These are phyloP conservation scores for Leccinum solheimii DNA, from an alignment of 1,284 basidiomycete species.

Conservation along the genomic window DNA sequence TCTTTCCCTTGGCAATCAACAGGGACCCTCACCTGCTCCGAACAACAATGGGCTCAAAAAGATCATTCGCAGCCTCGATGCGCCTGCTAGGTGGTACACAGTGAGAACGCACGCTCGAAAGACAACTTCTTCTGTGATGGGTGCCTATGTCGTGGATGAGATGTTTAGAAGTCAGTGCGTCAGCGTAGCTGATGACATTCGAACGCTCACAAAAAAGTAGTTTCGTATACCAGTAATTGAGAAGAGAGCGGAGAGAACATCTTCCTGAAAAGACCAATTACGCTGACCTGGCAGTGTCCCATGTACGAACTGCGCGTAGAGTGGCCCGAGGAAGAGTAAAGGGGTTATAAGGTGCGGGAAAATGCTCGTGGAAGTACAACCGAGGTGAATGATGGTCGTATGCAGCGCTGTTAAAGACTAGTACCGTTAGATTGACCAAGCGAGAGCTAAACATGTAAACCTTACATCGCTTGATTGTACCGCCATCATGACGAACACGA, in stretches of 20 bases:
- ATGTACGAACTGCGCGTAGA: constrained; percentile 65
- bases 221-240: constrained; percentile 71
- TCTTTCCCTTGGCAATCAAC: neutral
- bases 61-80: constrained; percentile 59
- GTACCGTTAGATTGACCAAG: constrained; percentile 11
- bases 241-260: constrained; percentile 44
- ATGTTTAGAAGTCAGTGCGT: constrained; percentile 2
- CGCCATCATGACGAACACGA: constrained; percentile 45
- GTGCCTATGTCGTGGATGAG: constrained; percentile 54
- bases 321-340: constrained; percentile 80
- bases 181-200: neutral
- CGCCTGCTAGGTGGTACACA: constrained; percentile 69
- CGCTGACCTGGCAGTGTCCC: constrained; percentile 62
- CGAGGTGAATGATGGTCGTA: constrained; percentile 22
- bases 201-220: constrained; percentile 66
- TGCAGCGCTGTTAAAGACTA: constrained; percentile 19
- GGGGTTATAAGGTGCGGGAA: constrained; percentile 73
- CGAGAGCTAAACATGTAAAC: constrained; percentile 4
- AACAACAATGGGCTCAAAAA: constrained; percentile 86
- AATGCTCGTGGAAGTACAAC: constrained; percentile 30
- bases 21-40: constrained; percentile 65
- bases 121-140: constrained; percentile 90
- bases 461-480: constrained; percentile 36
- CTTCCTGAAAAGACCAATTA: constrained; percentile 47
- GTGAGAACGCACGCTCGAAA: constrained; percentile 86